Conservation (phyloP, 2,329 filamentous ascomycete genomes). For the Alternaria arborescens region DNA sequence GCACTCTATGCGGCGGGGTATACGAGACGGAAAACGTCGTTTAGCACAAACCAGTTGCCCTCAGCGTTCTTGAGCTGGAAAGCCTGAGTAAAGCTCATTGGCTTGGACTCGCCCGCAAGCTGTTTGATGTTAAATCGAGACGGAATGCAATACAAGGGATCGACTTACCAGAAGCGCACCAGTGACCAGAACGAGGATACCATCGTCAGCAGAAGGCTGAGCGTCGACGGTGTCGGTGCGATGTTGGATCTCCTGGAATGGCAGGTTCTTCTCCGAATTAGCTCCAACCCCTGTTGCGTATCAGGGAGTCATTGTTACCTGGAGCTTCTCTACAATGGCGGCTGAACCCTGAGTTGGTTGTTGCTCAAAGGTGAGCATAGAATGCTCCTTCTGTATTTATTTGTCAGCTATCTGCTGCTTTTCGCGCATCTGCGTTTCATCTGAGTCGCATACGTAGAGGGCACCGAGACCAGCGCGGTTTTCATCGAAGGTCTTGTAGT, state of each 20-base stretch:
- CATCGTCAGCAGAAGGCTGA: constrained; percentile 74
- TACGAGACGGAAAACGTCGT: constrained; percentile 94
- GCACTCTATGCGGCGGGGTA: constrained; percentile 60
- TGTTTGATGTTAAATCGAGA: constrained; percentile 50
- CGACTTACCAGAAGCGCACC: constrained; percentile 79
- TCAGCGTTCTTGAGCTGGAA: constrained; percentile 87
- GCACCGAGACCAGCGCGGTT: constrained; percentile 70
- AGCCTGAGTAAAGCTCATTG: constrained; percentile 89
- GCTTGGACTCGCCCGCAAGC: constrained; percentile 85
- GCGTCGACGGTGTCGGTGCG: constrained; percentile 79
- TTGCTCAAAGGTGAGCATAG: constrained; percentile 94
- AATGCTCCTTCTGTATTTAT: constrained; percentile 66
- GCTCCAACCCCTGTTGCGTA: constrained; percentile 3
- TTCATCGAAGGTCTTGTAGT: constrained; percentile 86
- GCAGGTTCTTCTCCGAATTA: constrained; percentile 67
- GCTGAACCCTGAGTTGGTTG: constrained; percentile 68
- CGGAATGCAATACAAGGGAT: not conserved
- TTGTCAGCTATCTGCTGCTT: constrained; percentile 12
- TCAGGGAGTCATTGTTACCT: constrained; percentile 62
- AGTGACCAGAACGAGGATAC: constrained; percentile 87
- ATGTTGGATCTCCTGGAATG: constrained; percentile 84
- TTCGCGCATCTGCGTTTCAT: not conserved
- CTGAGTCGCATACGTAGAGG: constrained; percentile 77
- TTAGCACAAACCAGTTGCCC: constrained; percentile 78
- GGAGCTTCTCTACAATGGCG: constrained; percentile 81